phyloP scores from a whole-genome alignment of 2,329 filamentous ascomycete species.

The Pyrenophora graminea region DNA sequence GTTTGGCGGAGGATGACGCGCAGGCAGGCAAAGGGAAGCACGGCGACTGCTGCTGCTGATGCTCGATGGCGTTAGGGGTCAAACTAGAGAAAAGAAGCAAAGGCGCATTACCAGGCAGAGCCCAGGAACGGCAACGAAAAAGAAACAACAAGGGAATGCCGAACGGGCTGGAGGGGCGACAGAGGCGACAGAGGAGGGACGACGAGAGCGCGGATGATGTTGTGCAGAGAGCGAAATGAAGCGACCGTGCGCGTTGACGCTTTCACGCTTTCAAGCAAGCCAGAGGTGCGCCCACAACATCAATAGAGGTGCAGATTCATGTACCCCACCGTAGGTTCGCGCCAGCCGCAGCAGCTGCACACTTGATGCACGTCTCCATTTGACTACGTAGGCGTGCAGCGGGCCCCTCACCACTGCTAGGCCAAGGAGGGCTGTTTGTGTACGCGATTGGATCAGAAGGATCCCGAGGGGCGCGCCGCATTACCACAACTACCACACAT shows the following conservation, averaged over 20 bases:
- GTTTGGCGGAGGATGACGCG: conserved; percentile 30
- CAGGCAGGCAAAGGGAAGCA: conserved; percentile 22
- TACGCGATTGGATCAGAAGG: conserved; percentile 22
- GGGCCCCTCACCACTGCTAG: conserved; percentile 19
- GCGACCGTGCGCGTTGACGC: conserved; percentile 13
- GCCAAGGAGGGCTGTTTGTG: conserved; percentile 21
- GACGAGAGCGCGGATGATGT: conserved; percentile 30
- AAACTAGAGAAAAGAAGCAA: conserved; percentile 29
- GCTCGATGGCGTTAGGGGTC: conserved; percentile 33
- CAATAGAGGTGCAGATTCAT: conserved; percentile 14
- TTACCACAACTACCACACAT: conserved; percentile 7
- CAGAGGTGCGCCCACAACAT: conserved; percentile 20
- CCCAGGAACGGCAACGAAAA: conserved; percentile 35
- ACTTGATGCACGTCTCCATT: conserved; percentile 16
- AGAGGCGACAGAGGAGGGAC: conserved; percentile 22
- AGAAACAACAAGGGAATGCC: conserved; percentile 32
- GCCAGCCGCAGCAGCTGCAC: neutral
- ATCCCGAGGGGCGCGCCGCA: conserved; percentile 8
- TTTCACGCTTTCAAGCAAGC: conserved; percentile 8
- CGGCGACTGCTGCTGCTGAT: conserved; percentile 29
- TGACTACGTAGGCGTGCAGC: conserved; percentile 21
- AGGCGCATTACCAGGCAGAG: conserved; percentile 39
- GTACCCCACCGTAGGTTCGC: conserved; percentile 22
- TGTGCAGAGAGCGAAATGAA: conserved; percentile 31
- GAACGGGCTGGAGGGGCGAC: conserved; percentile 29